A percentile compares a stretch with the other conserved stretches of the same genome.
phyloP scores from a whole-genome alignment of 2,329 filamentous ascomycete species.

The Ascochyta rabiei region DNA sequence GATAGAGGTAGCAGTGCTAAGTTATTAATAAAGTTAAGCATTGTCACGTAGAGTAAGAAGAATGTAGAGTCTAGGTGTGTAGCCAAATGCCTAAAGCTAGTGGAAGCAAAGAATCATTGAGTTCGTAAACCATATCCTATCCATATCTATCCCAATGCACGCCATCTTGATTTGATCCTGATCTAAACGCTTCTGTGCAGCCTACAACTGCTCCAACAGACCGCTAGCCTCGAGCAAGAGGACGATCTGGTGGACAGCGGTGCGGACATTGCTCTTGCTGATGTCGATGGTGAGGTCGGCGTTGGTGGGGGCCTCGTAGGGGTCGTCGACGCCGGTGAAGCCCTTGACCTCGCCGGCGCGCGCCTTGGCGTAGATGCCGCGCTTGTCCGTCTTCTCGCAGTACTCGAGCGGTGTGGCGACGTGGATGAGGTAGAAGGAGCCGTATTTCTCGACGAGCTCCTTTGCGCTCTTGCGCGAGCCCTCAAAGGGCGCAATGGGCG shows the following conservation, averaged over 20 bases:
- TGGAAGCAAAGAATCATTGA: slow-evolving; percentile 7
- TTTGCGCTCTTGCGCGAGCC: slow-evolving; percentile 75
- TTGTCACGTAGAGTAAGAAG: no score
- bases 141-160: no score
- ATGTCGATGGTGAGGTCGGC: slow-evolving; percentile 84
- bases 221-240: slow-evolving; percentile 89
- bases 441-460: slow-evolving; percentile 84
- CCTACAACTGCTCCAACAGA: slow-evolving; percentile 68
- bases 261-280: slow-evolving; percentile 85
- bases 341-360: slow-evolving; percentile 92
- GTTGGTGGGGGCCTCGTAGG: slow-evolving; percentile 85
- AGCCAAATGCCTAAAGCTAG: no score
- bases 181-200: background rate
- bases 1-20: no score
- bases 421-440: slow-evolving; percentile 93
- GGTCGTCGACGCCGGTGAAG: slow-evolving; percentile 97
- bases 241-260: slow-evolving; percentile 95
- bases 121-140: background rate
- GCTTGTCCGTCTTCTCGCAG: slow-evolving; percentile 93
- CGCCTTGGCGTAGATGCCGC: slow-evolving; percentile 85
- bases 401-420: slow-evolving; percentile 91
- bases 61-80: no score
- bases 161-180: background rate
- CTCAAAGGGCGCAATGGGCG: slow-evolving; percentile 94
- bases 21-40: no score